Evolutionary conservation across 2,329 filamentous ascomycete genomes (phyloP).

Genomic region (Penicillium paneum): DNA sequence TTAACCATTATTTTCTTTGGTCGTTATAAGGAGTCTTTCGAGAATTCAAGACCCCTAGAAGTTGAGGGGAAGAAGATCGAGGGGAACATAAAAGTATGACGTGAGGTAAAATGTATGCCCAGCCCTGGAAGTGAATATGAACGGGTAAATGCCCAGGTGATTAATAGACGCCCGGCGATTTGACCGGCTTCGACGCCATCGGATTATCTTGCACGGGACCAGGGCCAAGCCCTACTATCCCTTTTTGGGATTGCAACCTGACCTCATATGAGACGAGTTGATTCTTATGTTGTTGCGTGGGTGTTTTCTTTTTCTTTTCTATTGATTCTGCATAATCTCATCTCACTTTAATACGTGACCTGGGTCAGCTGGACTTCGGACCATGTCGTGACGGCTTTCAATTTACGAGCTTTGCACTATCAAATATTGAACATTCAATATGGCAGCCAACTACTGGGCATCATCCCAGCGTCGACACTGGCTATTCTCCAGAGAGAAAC

Average conservation of each 20-base stretch:
- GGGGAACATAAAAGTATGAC: constrained; percentile 27
- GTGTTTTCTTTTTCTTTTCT: background rate
- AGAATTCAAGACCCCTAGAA: constrained; percentile 1
- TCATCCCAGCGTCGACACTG: constrained; percentile 88
- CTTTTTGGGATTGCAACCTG: constrained; percentile 23
- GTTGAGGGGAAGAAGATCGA: constrained; percentile 9
- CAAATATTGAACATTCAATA: constrained; percentile 36
- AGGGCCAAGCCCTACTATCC: constrained; percentile 33
- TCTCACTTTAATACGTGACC: constrained; percentile 11
- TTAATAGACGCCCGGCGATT: constrained; percentile 37
- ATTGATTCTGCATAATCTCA: background rate
- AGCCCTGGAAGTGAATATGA: background rate
- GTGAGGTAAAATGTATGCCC: constrained; percentile 2
- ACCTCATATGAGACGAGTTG: background rate
- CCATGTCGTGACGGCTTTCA: constrained; percentile 7
- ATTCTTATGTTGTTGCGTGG: background rate
- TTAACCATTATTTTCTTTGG: constrained; percentile 43
- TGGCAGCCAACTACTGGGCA: constrained; percentile 97
- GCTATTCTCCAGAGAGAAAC: constrained; percentile 81
- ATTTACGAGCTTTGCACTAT: constrained; percentile 2
- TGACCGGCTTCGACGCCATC: constrained; percentile 32
- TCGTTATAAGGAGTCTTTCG: background rate
- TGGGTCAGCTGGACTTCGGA: constrained; percentile 7
- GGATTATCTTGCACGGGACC: constrained; percentile 26
- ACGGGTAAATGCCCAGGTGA: constrained; percentile 17